phyloP scores from a whole-genome alignment of 2,329 filamentous ascomycete genomes.

The Plectosphaerella sp. region DNA sequence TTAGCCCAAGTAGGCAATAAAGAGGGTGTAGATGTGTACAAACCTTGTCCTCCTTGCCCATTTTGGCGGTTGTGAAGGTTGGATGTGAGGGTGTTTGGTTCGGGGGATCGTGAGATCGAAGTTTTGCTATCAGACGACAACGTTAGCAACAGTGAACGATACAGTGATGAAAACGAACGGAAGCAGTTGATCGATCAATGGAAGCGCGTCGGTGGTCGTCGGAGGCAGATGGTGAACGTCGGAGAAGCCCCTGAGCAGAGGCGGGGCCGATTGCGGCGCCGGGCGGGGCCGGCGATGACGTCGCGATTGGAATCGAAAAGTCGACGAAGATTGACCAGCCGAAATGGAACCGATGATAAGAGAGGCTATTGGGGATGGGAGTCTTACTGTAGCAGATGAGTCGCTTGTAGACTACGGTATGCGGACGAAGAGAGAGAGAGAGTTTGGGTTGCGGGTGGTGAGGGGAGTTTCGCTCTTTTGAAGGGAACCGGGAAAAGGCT shows the following conservation, averaged over 20 bases:
- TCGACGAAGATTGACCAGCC: neutral
- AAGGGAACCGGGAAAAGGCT: neutral
- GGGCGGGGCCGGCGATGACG: neutral
- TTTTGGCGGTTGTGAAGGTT: conserved; percentile 6
- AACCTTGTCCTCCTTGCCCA: conserved; percentile 83
- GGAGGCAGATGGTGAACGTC: neutral
- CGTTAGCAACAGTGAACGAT: neutral
- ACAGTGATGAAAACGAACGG: neutral
- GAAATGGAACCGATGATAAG: neutral
- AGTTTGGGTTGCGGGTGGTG: conserved; percentile 1
- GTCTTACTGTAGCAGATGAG: neutral
- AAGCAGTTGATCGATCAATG: neutral
- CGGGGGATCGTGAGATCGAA: neutral
- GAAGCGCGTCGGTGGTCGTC: neutral
- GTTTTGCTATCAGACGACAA: neutral
- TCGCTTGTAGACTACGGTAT: conserved; percentile 1
- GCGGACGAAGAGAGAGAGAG: conserved; percentile 1
- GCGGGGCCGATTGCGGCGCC: too few relatives aligned
- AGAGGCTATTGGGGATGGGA: neutral
- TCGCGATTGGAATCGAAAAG: neutral
- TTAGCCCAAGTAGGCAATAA: neutral
- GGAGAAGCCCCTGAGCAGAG: too few relatives aligned
- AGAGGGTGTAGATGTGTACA: neutral
- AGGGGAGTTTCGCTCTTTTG: neutral
- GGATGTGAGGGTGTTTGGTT: neutral